A percentile compares a stretch with the other conserved stretches of the same genome.
Conservation (phyloP, 192 early-diverging fungal species). For the Backusella circina region DNA sequence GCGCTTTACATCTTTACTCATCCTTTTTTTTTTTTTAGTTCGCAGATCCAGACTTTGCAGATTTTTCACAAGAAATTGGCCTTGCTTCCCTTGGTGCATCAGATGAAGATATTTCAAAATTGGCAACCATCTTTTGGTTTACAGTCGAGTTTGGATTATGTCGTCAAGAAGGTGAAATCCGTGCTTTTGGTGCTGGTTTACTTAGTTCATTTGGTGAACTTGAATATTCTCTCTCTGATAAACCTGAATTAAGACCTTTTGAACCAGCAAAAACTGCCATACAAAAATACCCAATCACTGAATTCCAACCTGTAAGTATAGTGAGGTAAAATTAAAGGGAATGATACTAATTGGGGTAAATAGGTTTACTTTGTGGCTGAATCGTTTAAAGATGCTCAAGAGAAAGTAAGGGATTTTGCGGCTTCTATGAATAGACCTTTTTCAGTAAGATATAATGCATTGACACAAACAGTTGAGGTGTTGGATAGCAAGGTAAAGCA, state of each 20-base stretch:
- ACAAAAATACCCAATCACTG: conserved; percentile 84
- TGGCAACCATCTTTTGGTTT: conserved; percentile 92
- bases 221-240: conserved; percentile 79
- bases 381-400: conserved; percentile 90
- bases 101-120: conserved; percentile 87
- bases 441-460: conserved; percentile 87
- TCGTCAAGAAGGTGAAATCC: conserved; percentile 61
- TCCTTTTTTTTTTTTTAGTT: conserved; percentile 40
- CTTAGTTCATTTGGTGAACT: conserved; percentile 95
- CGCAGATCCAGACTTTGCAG: conserved; percentile 87
- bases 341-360: background rate
- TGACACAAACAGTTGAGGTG: conserved; percentile 89
- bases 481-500: conserved; percentile 63
- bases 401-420: conserved; percentile 85
- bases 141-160: conserved; percentile 94
- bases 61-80: conserved; percentile 93
- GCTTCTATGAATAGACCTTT: conserved; percentile 77
- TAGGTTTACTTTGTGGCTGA: conserved; percentile 89
- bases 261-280: conserved; percentile 73
- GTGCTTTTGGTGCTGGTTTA: conserved; percentile 90
- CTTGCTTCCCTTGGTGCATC: conserved; percentile 88
- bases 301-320: conserved; percentile 77
- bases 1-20: background rate
- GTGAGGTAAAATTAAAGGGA: background rate
- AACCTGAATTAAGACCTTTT: conserved; percentile 79